These are phyloP conservation scores for Evernia prunastri DNA, from an alignment of 495 filamentous ascomycete species.

Conservation along the genomic window DNA sequence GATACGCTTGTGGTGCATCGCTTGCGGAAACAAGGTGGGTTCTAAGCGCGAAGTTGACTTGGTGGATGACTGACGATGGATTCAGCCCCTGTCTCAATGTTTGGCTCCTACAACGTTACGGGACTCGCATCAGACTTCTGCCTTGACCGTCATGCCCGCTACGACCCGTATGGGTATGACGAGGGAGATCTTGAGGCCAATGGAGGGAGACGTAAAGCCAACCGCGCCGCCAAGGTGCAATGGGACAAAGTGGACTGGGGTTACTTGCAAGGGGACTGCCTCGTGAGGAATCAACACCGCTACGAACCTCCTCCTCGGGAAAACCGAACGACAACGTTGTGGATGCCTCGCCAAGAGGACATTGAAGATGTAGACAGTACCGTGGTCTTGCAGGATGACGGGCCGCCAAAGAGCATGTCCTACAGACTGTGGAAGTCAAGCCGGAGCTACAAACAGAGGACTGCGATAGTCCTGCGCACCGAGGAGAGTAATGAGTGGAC, in stretches of 20 bases:
- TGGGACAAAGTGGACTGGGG: constrained; percentile 71
- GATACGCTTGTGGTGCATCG: constrained; percentile 44
- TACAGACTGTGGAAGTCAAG: constrained; percentile 10
- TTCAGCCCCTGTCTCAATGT: constrained; percentile 37
- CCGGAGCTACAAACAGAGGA: constrained; percentile 38
- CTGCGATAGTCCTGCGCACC: constrained; percentile 63
- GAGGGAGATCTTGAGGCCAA: constrained; percentile 29
- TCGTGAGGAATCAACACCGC: constrained; percentile 54
- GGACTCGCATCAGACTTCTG: constrained; percentile 43
- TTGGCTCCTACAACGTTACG: constrained; percentile 45
- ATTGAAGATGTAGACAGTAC: constrained; percentile 11
- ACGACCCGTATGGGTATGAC: constrained; percentile 45
- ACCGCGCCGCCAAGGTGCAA: constrained; percentile 35
- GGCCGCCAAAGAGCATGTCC: background rate
- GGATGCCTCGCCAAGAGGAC: constrained; percentile 18
- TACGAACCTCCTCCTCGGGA: constrained; percentile 31
- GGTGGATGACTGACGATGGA: constrained; percentile 21
- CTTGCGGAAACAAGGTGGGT: constrained; percentile 29
- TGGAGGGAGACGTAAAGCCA: constrained; percentile 21
- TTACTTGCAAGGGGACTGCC: constrained; percentile 57
- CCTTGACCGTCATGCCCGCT: constrained; percentile 51
- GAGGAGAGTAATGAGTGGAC: constrained; percentile 63
- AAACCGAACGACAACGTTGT: constrained; percentile 11
- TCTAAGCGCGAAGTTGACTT: background rate
- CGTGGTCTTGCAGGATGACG: constrained; percentile 12